Conservation (phyloP, 1,284 basidiomycete genomes). For the Phellopilus nigrolimitatus region DNA sequence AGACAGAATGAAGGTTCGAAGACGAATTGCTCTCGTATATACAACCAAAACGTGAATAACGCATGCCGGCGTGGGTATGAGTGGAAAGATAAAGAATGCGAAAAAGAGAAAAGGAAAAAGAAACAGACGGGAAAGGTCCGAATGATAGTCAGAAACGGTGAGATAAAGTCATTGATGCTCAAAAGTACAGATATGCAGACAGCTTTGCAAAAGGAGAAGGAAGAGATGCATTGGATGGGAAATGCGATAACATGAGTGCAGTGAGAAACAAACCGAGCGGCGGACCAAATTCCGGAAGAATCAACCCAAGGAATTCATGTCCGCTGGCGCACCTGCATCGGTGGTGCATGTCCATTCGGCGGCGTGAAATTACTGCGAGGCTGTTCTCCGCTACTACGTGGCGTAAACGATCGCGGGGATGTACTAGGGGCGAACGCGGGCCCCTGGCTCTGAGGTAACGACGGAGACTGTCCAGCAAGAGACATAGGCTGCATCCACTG, state of each 20-base stretch:
- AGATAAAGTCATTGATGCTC: constrained; percentile 14
- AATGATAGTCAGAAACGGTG: constrained; percentile 7
- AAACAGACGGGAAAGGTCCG: not conserved
- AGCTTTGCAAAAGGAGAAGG: not conserved
- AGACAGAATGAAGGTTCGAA: not conserved
- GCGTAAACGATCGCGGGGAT: constrained; percentile 19
- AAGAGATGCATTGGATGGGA: not conserved
- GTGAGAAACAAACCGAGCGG: not conserved
- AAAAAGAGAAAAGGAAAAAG: constrained; percentile 10
- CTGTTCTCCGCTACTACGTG: constrained; percentile 17
- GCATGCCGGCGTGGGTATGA: constrained; percentile 12
- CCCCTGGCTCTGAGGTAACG: constrained; percentile 3
- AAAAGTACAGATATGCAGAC: constrained; percentile 16
- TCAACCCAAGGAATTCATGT: not conserved
- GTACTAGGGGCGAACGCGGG: constrained; percentile 2
- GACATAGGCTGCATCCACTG: constrained; percentile 15
- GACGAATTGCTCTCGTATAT: no score
- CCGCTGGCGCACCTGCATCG: constrained; percentile 8
- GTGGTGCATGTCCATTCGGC: constrained; percentile 15
- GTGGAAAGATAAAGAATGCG: constrained; percentile 3
- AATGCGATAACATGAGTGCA: not conserved
- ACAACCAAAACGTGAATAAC: constrained; percentile 9
- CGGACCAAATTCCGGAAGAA: not conserved
- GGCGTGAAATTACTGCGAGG: constrained; percentile 5
- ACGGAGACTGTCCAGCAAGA: constrained; percentile 7